A percentile compares a stretch with the other conserved stretches of the same genome.
phyloP scores from a whole-genome alignment of 805 yeast species.

The Metschnikowia peoriensis region DNA sequence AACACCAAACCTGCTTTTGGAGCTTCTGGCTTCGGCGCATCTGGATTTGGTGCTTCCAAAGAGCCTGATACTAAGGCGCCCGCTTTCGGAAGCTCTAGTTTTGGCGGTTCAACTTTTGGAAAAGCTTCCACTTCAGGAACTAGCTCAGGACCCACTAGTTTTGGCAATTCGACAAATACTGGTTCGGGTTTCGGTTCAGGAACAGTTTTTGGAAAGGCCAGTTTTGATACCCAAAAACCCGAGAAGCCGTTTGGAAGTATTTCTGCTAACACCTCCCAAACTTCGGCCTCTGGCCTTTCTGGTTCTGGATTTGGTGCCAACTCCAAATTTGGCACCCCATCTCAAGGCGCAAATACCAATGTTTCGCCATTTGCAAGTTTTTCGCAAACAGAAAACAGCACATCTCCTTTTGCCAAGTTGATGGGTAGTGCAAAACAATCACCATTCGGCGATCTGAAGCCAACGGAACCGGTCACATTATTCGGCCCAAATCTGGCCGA shows the following conservation, averaged over 20 bases:
- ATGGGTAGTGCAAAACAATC: conserved; percentile 1
- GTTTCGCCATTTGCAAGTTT: conserved; percentile 7
- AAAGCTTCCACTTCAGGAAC: background rate
- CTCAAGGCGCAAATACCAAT: background rate
- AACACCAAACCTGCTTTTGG: conserved; percentile 4
- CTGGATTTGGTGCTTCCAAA: conserved; percentile 4
- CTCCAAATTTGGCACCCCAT: conserved; percentile 7
- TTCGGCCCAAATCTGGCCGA: background rate
- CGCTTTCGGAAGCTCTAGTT: conserved; percentile 1
- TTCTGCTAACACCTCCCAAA: background rate
- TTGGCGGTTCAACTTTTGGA: conserved; percentile 1
- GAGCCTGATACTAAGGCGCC: background rate
- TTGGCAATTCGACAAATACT: background rate
- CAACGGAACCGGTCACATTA: background rate
- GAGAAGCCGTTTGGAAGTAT: conserved; percentile 1
- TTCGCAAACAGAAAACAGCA: background rate
- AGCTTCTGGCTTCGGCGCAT: conserved; percentile 6
- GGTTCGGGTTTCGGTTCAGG: conserved; percentile 1
- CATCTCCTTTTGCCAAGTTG: conserved; percentile 7
- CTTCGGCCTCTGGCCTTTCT: background rate
- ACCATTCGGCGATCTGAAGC: conserved; percentile 1
- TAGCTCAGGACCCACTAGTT: background rate
- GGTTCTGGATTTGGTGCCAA: conserved; percentile 3
- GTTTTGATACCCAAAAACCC: conserved; percentile 3
- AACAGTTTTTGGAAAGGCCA: conserved; percentile 7